Evolutionary conservation across 169 alveolate genomes (phyloP), one percentile per base, ranked within the genome.

Genomic region (Plasmodium blacklocki): DNA sequence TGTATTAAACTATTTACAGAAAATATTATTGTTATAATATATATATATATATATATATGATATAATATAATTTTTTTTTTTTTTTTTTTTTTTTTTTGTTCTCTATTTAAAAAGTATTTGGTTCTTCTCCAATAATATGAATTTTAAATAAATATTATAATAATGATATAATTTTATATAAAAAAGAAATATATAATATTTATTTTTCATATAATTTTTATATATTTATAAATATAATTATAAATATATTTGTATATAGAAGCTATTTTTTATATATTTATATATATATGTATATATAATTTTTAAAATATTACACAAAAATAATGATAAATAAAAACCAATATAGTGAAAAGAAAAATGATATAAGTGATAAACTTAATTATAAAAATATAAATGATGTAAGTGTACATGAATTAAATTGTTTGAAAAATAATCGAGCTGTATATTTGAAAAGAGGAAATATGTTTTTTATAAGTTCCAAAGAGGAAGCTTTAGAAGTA

Each of bases 321-420:
- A 71, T 45, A 50, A 76, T 76, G 89, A 7, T 59, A 56, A 63
- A 29, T 56, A 52, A 18, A 26, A 76, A 19, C 11, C 49, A 54
- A 1, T 26, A 43, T 21, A 52, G 26, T 47, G 64, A 63, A 59
- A 47, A 64, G 89, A 76, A 47, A 60, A 23, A 26, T 39, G 89
- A 76, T 45, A 23, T 76, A 64, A 58, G 49, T 32, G 68, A 63
- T 18, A 76, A 76, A 19, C 76, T 76, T n/a, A 76, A 76, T 54
- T 76, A 76, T 75, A 76, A 76, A 50, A 76, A 76, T 43, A 49
- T 76, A n/a, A 76, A 68, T 54, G 89, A 76, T 76, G 89, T 76
- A 50, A 76, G 49, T 52, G 43, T 76, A 64, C 89, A 76, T 39
- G 89, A 76, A 56, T 43, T 76, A 58, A 76, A 50, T 52, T 64